Evolutionary conservation across 2,329 filamentous ascomycete species (phyloP).

Genomic region (Fusarium temperatum): DNA sequence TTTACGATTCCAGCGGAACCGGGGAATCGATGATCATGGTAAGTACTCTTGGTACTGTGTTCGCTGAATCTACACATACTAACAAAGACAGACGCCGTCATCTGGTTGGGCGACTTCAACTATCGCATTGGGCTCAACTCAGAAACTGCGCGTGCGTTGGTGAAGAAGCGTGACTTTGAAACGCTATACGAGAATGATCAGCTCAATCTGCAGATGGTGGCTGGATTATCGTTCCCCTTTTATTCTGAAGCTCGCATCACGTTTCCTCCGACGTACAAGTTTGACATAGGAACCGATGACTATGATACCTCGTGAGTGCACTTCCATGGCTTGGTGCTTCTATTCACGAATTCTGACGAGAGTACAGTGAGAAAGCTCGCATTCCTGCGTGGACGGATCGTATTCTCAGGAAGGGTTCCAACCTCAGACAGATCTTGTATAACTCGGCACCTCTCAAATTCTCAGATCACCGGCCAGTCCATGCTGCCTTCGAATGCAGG

Average conservation of each 20-base stretch:
- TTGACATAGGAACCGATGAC: slow-evolving; percentile 84
- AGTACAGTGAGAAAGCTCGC: slow-evolving; percentile 81
- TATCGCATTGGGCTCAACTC: slow-evolving; percentile 90
- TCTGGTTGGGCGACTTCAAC: slow-evolving; percentile 98
- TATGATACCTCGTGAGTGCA: slow-evolving; percentile 85
- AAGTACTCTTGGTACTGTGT: slow-evolving; percentile 23
- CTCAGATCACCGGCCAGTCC: slow-evolving; percentile 96
- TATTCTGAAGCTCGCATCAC: slow-evolving; percentile 90
- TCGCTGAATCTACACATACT: slow-evolving; percentile 30
- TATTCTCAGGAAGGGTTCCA: slow-evolving; percentile 84
- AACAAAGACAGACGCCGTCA: slow-evolving; percentile 67
- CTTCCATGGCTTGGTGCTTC: background rate
- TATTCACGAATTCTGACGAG: slow-evolving; percentile 22
- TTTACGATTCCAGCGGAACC: slow-evolving; percentile 88
- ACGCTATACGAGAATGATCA: slow-evolving; percentile 92
- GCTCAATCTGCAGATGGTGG: slow-evolving; percentile 96
- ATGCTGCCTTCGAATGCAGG: slow-evolving; percentile 84
- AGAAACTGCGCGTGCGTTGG: slow-evolving; percentile 78
- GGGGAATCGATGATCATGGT: slow-evolving; percentile 91
- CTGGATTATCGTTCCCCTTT: slow-evolving; percentile 86
- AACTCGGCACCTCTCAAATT: slow-evolving; percentile 83
- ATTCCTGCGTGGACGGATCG: slow-evolving; percentile 98
- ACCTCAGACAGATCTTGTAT: slow-evolving; percentile 85
- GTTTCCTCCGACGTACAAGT: slow-evolving; percentile 96
- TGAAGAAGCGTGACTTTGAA: slow-evolving; percentile 77